Percentiles rank a stretch among this genome's conserved stretches.
phyloP scores from a whole-genome alignment of 129 eudicot genomes.

The Flaveria trinervia region DNA sequence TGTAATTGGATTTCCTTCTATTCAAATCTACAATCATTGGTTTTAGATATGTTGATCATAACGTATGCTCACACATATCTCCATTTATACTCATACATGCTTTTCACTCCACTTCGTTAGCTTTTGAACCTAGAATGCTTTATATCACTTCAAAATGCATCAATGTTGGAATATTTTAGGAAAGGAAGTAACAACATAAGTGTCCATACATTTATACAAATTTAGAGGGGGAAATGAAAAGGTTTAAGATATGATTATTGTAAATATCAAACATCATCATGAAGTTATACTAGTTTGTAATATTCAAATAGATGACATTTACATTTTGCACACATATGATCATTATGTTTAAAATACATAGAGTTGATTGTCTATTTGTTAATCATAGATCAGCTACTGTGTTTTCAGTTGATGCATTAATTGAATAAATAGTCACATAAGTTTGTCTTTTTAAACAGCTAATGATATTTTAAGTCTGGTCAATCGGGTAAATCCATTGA shows the following conservation, averaged over 20 bases:
- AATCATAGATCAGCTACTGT: neutral
- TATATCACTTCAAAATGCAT: neutral
- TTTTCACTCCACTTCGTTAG: constrained; percentile 7
- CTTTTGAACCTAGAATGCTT: constrained; percentile 16
- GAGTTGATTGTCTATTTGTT: neutral
- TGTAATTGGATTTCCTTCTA: constrained; percentile 34
- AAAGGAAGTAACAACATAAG: neutral
- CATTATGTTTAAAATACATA: neutral
- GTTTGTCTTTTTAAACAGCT: neutral
- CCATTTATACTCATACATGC: constrained; percentile 17
- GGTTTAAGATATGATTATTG: neutral
- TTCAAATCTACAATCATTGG: constrained; percentile 24
- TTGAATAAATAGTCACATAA: neutral
- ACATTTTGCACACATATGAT: neutral
- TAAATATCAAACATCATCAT: neutral
- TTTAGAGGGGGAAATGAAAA: neutral
- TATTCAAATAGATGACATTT: neutral
- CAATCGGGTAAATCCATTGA: too few species aligned
- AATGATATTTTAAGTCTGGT: too few species aligned
- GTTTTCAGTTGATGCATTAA: neutral
- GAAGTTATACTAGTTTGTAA: neutral
- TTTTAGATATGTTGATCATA: constrained; percentile 34
- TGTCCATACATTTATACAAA: neutral
- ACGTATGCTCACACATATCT: constrained; percentile 22
- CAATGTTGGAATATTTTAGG: neutral